Evolutionary conservation across 1,139 yeast species (phyloP).

Genomic region (Chernovozyma aurita): DNA sequence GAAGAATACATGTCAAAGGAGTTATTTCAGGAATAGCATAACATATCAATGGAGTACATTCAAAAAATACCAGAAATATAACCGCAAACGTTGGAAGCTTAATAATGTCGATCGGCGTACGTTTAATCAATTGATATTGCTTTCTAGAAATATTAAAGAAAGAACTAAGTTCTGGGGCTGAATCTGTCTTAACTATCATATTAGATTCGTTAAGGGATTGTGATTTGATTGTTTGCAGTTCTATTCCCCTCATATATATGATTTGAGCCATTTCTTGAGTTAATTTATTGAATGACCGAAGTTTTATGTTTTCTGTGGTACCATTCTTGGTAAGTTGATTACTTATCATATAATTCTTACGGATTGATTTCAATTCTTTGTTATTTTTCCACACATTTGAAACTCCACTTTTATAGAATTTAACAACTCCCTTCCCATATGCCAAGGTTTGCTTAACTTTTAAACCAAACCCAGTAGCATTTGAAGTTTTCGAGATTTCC

Average conservation of each 20-base stretch:
- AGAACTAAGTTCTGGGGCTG: neutral
- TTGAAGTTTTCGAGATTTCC: constrained; percentile 21
- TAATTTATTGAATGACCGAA: constrained; percentile 25
- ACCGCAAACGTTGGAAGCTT: constrained; percentile 64
- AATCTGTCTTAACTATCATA: constrained; percentile 8
- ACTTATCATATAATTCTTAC: constrained; percentile 18
- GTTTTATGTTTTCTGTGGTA: constrained; percentile 17
- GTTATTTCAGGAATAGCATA: constrained; percentile 56
- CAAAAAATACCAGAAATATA: constrained; percentile 55
- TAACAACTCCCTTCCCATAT: constrained; percentile 36
- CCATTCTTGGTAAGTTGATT: constrained; percentile 25
- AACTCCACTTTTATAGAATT: constrained; percentile 52
- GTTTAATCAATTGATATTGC: constrained; percentile 50
- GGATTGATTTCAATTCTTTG: constrained; percentile 19
- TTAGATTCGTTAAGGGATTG: constrained; percentile 16
- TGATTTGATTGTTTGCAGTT: constrained; percentile 15
- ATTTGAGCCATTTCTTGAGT: constrained; percentile 33
- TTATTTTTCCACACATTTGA: constrained; percentile 46
- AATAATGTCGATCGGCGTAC: constrained; percentile 53
- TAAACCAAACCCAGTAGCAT: constrained; percentile 15
- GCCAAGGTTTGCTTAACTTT: constrained; percentile 31
- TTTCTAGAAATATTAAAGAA: constrained; percentile 42
- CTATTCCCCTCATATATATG: constrained; percentile 29
- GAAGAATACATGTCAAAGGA: constrained; percentile 67
- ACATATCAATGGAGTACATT: constrained; percentile 59